These are phyloP conservation scores for Botrytis byssoidea DNA, from an alignment of 2,329 filamentous ascomycete genomes.

Conservation along the genomic window DNA sequence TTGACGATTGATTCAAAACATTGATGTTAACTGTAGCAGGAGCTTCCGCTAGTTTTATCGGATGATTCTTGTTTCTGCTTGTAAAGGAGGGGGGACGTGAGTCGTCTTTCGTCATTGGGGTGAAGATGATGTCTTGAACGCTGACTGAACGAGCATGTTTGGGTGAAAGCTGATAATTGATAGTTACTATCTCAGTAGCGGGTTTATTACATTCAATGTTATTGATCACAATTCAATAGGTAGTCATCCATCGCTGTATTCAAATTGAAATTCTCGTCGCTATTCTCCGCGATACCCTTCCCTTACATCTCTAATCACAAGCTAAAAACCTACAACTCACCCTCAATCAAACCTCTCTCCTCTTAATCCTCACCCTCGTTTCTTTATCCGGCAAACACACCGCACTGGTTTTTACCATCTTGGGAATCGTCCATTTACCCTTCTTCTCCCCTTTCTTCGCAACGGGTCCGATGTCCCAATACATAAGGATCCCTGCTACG, in stretches of 20 bases:
- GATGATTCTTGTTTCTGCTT: neutral
- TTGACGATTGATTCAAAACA: neutral
- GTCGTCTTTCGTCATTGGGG: neutral
- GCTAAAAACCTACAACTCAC: neutral
- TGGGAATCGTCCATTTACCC: conserved; percentile 50
- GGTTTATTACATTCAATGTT: neutral
- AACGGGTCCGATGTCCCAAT: conserved; percentile 55
- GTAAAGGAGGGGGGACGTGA: neutral
- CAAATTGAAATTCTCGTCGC: neutral
- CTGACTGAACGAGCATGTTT: neutral
- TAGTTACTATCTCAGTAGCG: neutral
- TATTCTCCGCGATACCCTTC: neutral
- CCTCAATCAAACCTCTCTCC: conserved; percentile 34
- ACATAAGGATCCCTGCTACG: conserved; percentile 50
- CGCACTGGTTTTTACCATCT: conserved; percentile 47
- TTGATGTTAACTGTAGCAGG: neutral
- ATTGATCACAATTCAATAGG: neutral
- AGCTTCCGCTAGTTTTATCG: neutral
- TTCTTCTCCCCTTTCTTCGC: conserved; percentile 36
- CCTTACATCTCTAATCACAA: neutral
- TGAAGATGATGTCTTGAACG: neutral
- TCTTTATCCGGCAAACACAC: conserved; percentile 52
- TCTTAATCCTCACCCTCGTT: conserved; percentile 53
- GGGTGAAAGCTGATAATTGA: neutral
- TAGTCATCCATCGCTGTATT: neutral